Base-by-base conservation (phyloP, 1,284 basidiomycete species). In the Sporisorium scitamineum region DNA sequence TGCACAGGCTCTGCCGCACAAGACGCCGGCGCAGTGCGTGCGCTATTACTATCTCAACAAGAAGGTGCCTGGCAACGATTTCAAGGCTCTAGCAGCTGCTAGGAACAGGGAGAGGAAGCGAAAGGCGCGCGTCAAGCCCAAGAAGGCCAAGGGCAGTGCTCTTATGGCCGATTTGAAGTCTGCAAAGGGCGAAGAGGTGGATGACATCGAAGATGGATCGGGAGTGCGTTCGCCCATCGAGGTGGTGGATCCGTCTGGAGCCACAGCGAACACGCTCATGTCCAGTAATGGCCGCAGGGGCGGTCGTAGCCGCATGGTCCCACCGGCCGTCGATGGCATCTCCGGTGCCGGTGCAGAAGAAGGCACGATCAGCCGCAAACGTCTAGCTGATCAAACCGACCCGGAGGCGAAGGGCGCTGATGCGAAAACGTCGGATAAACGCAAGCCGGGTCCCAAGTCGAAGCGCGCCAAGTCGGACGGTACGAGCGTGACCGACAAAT, bases 1-100 rank as follows among this genome's bases (percentile, higher is more conserved):
- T 68, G 91, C 95, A 1, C 90, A 91, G 37, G 90, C 88, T 60
- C 87, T 98, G 20, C 91, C 92, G 1, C 89, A 94, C 88, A 98
- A 97, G 88, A 92, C 93, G 4, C 88, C 93, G 0, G 87, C 91
- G 0, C 93, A 97, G 89, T 97, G 95, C 84, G 93, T 98, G 45
- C 89, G 92, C 54, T 97, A 91, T 86, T 98, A 98, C 86, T 98
- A 98, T 86, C 88, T 96, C 66, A 94, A 95, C 87, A 98, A 98
- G 89, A 94, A 96, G 62, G 54, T 54, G 62, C 71, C 75, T 18
- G 82, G 79, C n/a, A 77, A 80, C 71, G 78, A 82, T 51, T 84
- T 82, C 73, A 84, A 84, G 62, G 79, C 76, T 26, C 66, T 85
- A 26, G 73, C 78, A 3, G 76, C 73, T 29, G 81, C 66, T 52